Conservation (phyloP, 331 rosid genomes). For the Acacia pycnantha region DNA sequence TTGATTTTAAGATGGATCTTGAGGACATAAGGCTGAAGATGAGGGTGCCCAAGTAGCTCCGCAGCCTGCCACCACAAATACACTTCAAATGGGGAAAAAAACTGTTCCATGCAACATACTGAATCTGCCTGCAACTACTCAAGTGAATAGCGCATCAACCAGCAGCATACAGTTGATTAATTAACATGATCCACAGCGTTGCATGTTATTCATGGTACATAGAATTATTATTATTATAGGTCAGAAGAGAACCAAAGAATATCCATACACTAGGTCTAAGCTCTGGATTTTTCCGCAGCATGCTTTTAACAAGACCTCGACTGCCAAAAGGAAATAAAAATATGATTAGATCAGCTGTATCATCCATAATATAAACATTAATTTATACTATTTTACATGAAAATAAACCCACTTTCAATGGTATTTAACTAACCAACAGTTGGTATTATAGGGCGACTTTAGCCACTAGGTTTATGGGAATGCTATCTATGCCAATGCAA, state of each 20-base stretch:
- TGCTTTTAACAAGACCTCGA: slow-evolving; percentile 91
- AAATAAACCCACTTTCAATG: slow-evolving; percentile 11
- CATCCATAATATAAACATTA: slow-evolving; percentile 17
- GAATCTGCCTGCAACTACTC: slow-evolving; percentile 16
- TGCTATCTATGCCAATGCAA: slow-evolving; percentile 12
- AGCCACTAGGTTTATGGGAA: slow-evolving; percentile 5
- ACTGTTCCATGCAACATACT: slow-evolving; percentile 15
- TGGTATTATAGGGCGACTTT: slow-evolving; percentile 18
- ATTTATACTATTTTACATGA: slow-evolving; percentile 19
- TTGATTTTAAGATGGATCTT: slow-evolving; percentile 83
- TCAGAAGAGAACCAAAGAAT: slow-evolving; percentile 28
- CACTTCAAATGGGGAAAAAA: slow-evolving; percentile 16
- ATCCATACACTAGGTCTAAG: slow-evolving; percentile 92
- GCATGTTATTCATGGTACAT: slow-evolving; percentile 3
- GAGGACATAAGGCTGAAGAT: slow-evolving; percentile 76
- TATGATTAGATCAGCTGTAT: slow-evolving; percentile 23
- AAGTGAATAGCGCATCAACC: not conserved
- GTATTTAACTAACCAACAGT: slow-evolving; percentile 15
- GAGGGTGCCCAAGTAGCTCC: slow-evolving; percentile 79
- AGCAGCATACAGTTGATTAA: slow-evolving; percentile 7
- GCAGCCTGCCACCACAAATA: slow-evolving; percentile 70
- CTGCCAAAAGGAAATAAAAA: slow-evolving; percentile 56
- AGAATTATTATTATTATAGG: slow-evolving; percentile 28
- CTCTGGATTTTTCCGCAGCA: slow-evolving; percentile 99
- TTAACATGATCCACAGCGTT: slow-evolving; percentile 10